Percentiles rank a stretch among this genome's conserved stretches.
phyloP scores from a whole-genome alignment of 495 filamentous ascomycete species.

The Annulohypoxylon maeteangense region DNA sequence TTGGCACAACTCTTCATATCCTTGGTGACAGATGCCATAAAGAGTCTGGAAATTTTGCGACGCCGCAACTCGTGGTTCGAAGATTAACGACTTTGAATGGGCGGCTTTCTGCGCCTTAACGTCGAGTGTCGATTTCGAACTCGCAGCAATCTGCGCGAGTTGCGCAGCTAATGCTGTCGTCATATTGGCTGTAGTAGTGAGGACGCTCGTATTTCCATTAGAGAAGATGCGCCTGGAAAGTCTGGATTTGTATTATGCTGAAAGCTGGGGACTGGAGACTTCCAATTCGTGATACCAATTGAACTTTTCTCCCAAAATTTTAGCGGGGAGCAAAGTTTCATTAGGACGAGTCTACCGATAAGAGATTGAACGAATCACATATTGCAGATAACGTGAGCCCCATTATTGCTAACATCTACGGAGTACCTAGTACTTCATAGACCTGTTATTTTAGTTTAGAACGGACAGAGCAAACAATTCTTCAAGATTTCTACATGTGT shows the following conservation, averaged over 20 bases:
- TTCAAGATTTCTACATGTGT: not conserved
- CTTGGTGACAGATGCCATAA: slow-evolving; percentile 85
- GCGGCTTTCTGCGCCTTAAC: slow-evolving; percentile 87
- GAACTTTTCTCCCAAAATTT: slow-evolving; percentile 44
- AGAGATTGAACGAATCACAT: slow-evolving; percentile 23
- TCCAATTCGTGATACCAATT: slow-evolving; percentile 27
- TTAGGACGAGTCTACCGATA: slow-evolving; percentile 29
- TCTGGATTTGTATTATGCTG: not conserved
- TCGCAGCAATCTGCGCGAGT: slow-evolving; percentile 80
- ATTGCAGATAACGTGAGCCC: slow-evolving; percentile 11
- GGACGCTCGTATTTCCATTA: slow-evolving; percentile 28
- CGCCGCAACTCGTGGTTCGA: slow-evolving; percentile 81
- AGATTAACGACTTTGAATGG: slow-evolving; percentile 92
- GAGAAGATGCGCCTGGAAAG: slow-evolving; percentile 5
- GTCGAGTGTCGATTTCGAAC: slow-evolving; percentile 82
- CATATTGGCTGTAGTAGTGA: slow-evolving; percentile 60
- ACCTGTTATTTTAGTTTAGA: slow-evolving; percentile 13
- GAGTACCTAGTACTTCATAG: too few relatives aligned
- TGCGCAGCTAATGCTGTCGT: slow-evolving; percentile 81
- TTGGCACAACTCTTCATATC: slow-evolving; percentile 87
- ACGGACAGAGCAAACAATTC: not conserved
- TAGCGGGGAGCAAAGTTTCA: slow-evolving; percentile 41
- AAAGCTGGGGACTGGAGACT: slow-evolving; percentile 8
- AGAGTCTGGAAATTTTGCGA: slow-evolving; percentile 89
- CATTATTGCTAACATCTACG: slow-evolving; percentile 17